Evolutionary conservation across 139 green algal genomes (phyloP).

Genomic region (Chlorella sp.): DNA sequence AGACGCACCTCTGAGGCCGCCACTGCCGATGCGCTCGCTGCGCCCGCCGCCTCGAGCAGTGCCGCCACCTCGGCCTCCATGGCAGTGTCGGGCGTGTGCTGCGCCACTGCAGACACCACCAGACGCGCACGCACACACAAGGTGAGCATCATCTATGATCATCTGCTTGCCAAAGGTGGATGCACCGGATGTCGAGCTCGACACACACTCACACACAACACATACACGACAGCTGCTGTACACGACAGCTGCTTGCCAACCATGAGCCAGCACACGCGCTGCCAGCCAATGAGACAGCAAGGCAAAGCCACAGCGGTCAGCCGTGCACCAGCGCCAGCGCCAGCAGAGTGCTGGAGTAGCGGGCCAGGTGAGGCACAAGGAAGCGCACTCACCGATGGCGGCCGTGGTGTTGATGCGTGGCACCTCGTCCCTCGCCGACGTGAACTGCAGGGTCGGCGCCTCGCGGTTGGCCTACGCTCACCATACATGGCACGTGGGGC

Average conservation of each 20-base stretch:
- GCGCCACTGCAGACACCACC: constrained; percentile 31
- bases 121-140: not conserved
- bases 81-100: constrained; percentile 51
- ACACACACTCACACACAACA: too few species aligned
- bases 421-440: constrained; percentile 31
- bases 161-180: too few species aligned
- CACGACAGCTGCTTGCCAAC: too few species aligned
- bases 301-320: too few species aligned
- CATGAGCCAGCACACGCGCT: too few species aligned
- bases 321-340: too few species aligned
- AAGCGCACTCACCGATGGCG: constrained; percentile 35
- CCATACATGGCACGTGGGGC: too few species aligned
- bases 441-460: constrained; percentile 80
- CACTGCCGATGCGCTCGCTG: constrained; percentile 40
- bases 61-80: constrained; percentile 85
- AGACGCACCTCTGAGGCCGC: constrained; percentile 9
- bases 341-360: too few species aligned
- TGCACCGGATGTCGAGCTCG: too few species aligned
- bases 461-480: constrained; percentile 75
- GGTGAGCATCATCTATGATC: not conserved
- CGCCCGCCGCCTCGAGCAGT: constrained; percentile 64
- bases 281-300: too few species aligned
- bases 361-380: too few species aligned
- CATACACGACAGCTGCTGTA: too few species aligned
- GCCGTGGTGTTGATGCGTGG: constrained; percentile 39